Conservation (phyloP, 768 basidiomycete genomes). For the Amanita rubescens region DNA sequence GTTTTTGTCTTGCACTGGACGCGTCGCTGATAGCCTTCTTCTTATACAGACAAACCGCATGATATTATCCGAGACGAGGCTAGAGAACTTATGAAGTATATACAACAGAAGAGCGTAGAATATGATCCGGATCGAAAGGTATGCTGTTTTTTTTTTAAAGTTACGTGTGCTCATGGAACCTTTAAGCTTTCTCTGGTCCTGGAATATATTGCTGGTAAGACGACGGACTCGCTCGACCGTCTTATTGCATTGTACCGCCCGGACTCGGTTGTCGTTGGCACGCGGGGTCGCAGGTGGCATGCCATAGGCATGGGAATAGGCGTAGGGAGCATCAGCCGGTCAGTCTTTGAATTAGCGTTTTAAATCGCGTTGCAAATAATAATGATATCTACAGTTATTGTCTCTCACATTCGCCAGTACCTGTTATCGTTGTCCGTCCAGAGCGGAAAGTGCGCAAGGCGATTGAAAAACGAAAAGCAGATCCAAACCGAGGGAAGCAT, state of each 20-base stretch:
- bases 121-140: conserved; percentile 75
- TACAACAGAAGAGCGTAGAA: conserved; percentile 78
- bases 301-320: conserved; percentile 28
- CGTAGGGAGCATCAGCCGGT: conserved; percentile 48
- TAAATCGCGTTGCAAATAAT: not conserved
- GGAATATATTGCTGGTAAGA: conserved; percentile 88
- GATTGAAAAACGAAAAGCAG: conserved; percentile 76
- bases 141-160: not conserved
- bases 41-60: conserved; percentile 56
- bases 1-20: not conserved
- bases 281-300: conserved; percentile 56
- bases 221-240: conserved; percentile 86
- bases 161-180: too few relatives aligned
- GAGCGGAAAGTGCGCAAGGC: conserved; percentile 82
- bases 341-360: conserved; percentile 10
- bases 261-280: conserved; percentile 90
- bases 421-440: conserved; percentile 91
- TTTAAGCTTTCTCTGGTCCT: conserved; percentile 78
- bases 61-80: conserved; percentile 80
- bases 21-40: not conserved
- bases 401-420: conserved; percentile 88
- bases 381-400: conserved; percentile 51
- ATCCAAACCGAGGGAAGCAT: conserved; percentile 82
- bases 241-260: conserved; percentile 89
- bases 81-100: conserved; percentile 64